Evolutionary conservation across 2,329 filamentous ascomycete species (phyloP), one percentile per base, ranked within the genome.

Genomic region (Daldinia sp.): DNA sequence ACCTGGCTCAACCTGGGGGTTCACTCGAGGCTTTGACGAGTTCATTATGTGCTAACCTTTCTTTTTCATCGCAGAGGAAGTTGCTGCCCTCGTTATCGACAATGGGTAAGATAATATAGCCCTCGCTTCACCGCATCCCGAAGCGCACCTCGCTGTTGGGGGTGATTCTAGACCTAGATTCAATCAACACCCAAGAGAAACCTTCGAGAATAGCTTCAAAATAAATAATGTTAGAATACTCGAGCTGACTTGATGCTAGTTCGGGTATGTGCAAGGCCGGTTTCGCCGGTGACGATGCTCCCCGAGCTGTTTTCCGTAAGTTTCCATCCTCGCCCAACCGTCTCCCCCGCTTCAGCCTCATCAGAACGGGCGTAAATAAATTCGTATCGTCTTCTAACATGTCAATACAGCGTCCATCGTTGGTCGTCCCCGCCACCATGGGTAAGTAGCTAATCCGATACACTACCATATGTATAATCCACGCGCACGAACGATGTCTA

Each of bases 251-350:
- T 44, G 59, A 68, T 10, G 54, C 73, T 84, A 98, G 95, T 92
- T 98, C 96, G 87, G 96, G 96, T 91, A 98, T 99, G 96, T 99
- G 96, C 89, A 99, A 99, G 90, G 96, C 96, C 92, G 96, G 96
- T 94, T 99, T 99, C 88, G 96, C 96, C 89, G 96, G 96, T 94
- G 96, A 99, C 83, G 96, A 99, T 92, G 96, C 96, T 87, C 96
- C 96, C 84, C 92, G 96, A 90, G 96, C 96, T 87, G 96, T 99
- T 84, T 99, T 99, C 91, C 96, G 95, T 98, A 92, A 97, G 95
- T 94, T 71, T 75, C 46, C 72, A 75, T 74, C 75, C 75, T 76
- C 74, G 75, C 73, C 65, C 65, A 70, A 73, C 67, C 33, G 20
- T 59, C 51, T 80, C 78, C 80, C 81, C 82, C 81, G 78, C 79